These are phyloP conservation scores for Spergularia bocconei DNA, from an alignment of 148 eudicot genomes.

Conservation along the genomic window DNA sequence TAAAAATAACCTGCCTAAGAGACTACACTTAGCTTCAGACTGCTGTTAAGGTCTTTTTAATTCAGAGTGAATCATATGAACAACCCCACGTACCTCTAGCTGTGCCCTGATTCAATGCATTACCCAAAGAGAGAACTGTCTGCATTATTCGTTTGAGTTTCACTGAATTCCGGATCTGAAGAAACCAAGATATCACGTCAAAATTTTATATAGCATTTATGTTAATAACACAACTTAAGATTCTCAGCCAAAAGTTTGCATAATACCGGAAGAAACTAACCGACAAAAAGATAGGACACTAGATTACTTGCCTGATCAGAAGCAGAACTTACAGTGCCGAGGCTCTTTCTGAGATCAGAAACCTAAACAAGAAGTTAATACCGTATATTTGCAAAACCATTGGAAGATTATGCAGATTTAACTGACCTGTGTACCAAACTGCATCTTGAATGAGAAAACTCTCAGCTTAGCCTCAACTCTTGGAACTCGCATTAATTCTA, in stretches of 20 bases:
- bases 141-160: conserved; percentile 83
- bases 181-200: conserved; percentile 21
- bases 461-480: conserved; percentile 80
- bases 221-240: neutral
- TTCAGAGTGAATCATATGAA: neutral
- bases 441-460: conserved; percentile 88
- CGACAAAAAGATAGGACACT: neutral
- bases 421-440: conserved; percentile 73
- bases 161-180: conserved; percentile 73
- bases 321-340: conserved; percentile 57
- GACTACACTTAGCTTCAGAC: neutral
- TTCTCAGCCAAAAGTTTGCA: neutral
- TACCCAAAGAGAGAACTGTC: conserved; percentile 86
- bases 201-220: conserved; percentile 1
- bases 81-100: conserved; percentile 69
- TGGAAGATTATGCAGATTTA: neutral
- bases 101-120: conserved; percentile 94
- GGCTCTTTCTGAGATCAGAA: conserved; percentile 68
- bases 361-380: conserved; percentile 42
- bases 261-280: neutral
- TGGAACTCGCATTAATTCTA: conserved; percentile 87
- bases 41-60: neutral
- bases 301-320: conserved; percentile 69
- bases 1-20: neutral
- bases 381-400: conserved; percentile 1